Evolutionary conservation across 2,329 filamentous ascomycete species (phyloP), one percentile per base, ranked within the genome.

Genomic region (Paracorniculantispora psalliotae): DNA sequence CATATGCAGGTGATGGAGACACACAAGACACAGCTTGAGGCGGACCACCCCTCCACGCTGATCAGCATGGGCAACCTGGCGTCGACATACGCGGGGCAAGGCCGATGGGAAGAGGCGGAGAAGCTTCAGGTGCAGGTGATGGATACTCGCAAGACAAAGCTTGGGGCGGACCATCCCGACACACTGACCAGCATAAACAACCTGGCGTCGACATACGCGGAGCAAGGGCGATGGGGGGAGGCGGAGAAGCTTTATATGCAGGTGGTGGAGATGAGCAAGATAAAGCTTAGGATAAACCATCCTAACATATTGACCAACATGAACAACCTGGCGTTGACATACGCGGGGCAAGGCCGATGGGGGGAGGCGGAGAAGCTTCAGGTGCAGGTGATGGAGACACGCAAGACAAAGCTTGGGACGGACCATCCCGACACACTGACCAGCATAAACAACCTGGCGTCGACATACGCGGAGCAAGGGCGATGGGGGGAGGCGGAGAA

Each of bases 401-500:
- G n/a, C 41, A 44, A 44, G n/a, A 44, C 13, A 17, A 39, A 39
- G 37, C 37, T 39, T 8, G 30, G 43, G 28, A 13, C 7, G 26
- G 17, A 46, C 39, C 48, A 59, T 59, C 26, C 48, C 19, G 12
- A 46, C 25, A 59, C 57, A 12, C 47, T 59, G 12, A 2, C 3
- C 25, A 44, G n/a, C 26, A 62, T 61, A 51, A 26, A 2, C 9
- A 53, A 57, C 25, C 44, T 63, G 37, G 63, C 63, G 35, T 62
- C 37, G 30, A 54, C 47, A 28, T 62, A 59, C 48, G 1, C 3
- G 15, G 0, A 19, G 17, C 51, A 48, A 33, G 46, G 46, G 21
- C 46, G 46, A 7, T 48, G 23, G 23, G 13, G 17, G 6, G 46
- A 48, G 26, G 46, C 46, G n/a, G 46, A 48, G 25, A 30, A 13